A percentile compares a stretch with the other conserved stretches of the same genome.
phyloP scores from a whole-genome alignment of 1,139 yeast genomes.

The Citeromyces hawaiiensis region DNA sequence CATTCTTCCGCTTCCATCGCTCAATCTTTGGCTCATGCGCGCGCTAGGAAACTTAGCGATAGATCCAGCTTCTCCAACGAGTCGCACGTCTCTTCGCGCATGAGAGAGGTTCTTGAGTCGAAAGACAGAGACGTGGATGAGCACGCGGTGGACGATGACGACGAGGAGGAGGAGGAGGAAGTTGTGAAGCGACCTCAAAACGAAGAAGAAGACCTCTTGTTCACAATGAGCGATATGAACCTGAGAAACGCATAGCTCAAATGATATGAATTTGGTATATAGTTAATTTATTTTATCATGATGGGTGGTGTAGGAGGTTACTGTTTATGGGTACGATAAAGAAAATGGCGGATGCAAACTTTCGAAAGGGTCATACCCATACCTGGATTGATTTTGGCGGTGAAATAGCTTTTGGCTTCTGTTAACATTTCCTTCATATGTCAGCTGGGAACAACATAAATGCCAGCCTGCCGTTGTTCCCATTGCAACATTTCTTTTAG shows the following conservation, averaged over 20 bases:
- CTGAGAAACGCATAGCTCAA: neutral
- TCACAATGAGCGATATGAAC: conserved; percentile 87
- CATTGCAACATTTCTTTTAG: too few relatives aligned
- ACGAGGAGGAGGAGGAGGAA: conserved; percentile 6
- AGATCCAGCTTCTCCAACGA: conserved; percentile 7
- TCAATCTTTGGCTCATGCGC: conserved; percentile 12
- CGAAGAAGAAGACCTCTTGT: conserved; percentile 53
- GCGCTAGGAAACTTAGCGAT: conserved; percentile 7
- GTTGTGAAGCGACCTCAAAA: conserved; percentile 3
- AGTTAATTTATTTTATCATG: neutral
- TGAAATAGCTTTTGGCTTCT: too few relatives aligned
- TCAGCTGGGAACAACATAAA: too few relatives aligned
- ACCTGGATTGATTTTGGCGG: too few relatives aligned
- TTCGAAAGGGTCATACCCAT: too few relatives aligned
- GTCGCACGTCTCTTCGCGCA: conserved; percentile 3
- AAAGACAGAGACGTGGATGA: conserved; percentile 2
- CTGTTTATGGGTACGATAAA: too few relatives aligned
- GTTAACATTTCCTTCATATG: too few relatives aligned
- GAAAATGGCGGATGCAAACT: too few relatives aligned
- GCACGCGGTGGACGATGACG: conserved; percentile 7
- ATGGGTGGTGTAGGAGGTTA: too few relatives aligned
- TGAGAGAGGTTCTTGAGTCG: neutral
- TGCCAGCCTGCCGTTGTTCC: too few relatives aligned
- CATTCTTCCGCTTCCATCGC: conserved; percentile 10
- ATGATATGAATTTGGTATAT: neutral